Conservation (phyloP, 768 basidiomycete species). For the Suillus luteus region DNA sequence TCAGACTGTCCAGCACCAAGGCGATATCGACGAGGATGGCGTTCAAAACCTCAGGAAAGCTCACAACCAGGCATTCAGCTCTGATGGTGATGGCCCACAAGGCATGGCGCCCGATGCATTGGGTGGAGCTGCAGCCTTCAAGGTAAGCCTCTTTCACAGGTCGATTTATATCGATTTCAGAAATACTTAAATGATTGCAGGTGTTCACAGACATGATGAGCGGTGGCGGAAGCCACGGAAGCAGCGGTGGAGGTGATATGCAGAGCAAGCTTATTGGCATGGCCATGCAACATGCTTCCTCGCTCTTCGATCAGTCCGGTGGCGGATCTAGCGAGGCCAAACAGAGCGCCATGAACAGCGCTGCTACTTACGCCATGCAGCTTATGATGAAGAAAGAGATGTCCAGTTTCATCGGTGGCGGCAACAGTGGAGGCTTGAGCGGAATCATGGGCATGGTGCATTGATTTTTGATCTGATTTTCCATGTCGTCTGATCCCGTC, state of each 20-base stretch:
- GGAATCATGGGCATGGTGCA: slow-evolving; percentile 63
- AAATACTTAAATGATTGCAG: slow-evolving; percentile 44
- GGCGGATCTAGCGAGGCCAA: slow-evolving; percentile 61
- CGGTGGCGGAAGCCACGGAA: slow-evolving; percentile 33
- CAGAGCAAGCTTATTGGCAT: slow-evolving; percentile 75
- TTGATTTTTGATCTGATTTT: slow-evolving; percentile 19
- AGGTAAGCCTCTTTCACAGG: slow-evolving; percentile 41
- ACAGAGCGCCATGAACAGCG: slow-evolving; percentile 84
- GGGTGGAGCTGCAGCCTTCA: slow-evolving; percentile 78
- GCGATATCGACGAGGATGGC: slow-evolving; percentile 64
- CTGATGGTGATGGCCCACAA: slow-evolving; percentile 39
- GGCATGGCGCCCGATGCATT: slow-evolving; percentile 61
- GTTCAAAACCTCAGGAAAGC: slow-evolving; percentile 46
- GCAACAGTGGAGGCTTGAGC: slow-evolving; percentile 70
- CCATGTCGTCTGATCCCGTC: neutral
- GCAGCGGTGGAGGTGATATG: slow-evolving; percentile 42
- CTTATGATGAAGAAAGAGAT: slow-evolving; percentile 72
- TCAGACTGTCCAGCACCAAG: slow-evolving; percentile 42
- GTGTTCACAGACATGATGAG: slow-evolving; percentile 40
- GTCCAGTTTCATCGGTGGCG: slow-evolving; percentile 53
- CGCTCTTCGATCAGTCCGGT: slow-evolving; percentile 62
- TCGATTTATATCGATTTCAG: too few species aligned
- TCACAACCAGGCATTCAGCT: slow-evolving; percentile 62
- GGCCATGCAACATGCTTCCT: slow-evolving; percentile 82
- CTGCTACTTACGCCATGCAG: slow-evolving; percentile 86